Base-by-base conservation (phyloP, 495 filamentous ascomycete species). In the Neurospora africana region DNA sequence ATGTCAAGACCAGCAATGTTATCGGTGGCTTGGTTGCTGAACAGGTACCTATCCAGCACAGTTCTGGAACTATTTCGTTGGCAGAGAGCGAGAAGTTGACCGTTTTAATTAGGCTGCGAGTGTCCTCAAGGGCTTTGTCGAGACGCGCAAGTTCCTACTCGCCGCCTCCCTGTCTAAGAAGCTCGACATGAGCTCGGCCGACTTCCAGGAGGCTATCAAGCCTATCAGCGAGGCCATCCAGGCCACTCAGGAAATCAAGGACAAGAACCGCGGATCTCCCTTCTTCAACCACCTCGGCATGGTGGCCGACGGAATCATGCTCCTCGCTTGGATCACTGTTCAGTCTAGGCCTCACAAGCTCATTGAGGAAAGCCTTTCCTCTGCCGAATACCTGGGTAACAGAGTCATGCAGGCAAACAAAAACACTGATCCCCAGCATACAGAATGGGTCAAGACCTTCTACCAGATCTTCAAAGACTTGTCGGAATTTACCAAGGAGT, bases 101-200 rank as follows among this genome's bases (percentile, higher is more conserved):
- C 67, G 35, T 37, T 27, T 21, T 47, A 11, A 38, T n/a, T n/a
- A 75, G 75, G 84, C 83, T 53, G 74, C 79, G 58, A 79, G 79
- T 69, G 82, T 85, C 8, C 72, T 83, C 43, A 75, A 83, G 70
- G 84, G 83, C 38, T 98, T 98, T 83, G 84, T 88, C 65, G 92
- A 91, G 72, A 90, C 96, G 82, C 90, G 94, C 70, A 92, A 90
- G 77, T 95, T 97, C 81, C 86, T 99, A 65, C 86, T 94, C 71
- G 89, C 97, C 75, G 89, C 94, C 3, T 95, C 91, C 33, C 95
- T 94, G 81, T 91, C 96, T 11, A 97, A 92, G 86, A 97, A 97
- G 81, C 96, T 95, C 35, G 91, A 93, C 70, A 86, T 89, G 53
- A 86, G 86, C 27, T 88, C 89, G 13, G 83, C 89, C 10, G 84